Conservation (phyloP, 768 basidiomycete genomes). For the Russula vinacea region DNA sequence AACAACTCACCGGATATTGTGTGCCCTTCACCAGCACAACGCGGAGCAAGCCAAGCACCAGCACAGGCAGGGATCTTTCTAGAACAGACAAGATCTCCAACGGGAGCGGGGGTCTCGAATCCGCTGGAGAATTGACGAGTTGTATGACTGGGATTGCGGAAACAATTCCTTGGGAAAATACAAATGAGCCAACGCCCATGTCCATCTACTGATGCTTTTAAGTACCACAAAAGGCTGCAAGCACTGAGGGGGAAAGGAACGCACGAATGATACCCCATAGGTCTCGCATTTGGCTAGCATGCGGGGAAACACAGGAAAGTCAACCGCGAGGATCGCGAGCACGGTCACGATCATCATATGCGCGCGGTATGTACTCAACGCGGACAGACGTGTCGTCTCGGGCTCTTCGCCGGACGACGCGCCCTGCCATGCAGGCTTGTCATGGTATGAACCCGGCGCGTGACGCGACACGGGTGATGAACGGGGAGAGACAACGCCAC, state of each 20-base stretch:
- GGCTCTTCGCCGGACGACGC: background rate
- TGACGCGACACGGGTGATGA: slow-evolving; percentile 23
- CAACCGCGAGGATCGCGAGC: slow-evolving; percentile 90
- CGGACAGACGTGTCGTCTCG: slow-evolving; percentile 51
- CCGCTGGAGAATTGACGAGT: slow-evolving; percentile 59
- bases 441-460: slow-evolving; percentile 14
- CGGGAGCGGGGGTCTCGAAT: slow-evolving; percentile 48
- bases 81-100: slow-evolving; percentile 51
- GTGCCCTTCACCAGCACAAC: slow-evolving; percentile 87
- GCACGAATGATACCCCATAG: slow-evolving; percentile 89
- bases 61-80: slow-evolving; percentile 63
- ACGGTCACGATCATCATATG: slow-evolving; percentile 95
- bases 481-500: slow-evolving; percentile 32
- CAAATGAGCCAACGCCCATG: slow-evolving; percentile 93
- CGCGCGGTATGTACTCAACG: slow-evolving; percentile 83
- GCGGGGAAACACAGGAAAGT: slow-evolving; percentile 91
- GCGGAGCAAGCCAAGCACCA: slow-evolving; percentile 70
- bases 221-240: background rate
- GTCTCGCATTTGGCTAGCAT: slow-evolving; percentile 88
- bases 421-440: background rate
- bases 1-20: slow-evolving; percentile 77
- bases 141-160: slow-evolving; percentile 81
- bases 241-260: slow-evolving; percentile 30
- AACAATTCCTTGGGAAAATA: slow-evolving; percentile 91
- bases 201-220: slow-evolving; percentile 71